phyloP scores from a whole-genome alignment of 2,329 filamentous ascomycete species.

The Fusarium hostae region DNA sequence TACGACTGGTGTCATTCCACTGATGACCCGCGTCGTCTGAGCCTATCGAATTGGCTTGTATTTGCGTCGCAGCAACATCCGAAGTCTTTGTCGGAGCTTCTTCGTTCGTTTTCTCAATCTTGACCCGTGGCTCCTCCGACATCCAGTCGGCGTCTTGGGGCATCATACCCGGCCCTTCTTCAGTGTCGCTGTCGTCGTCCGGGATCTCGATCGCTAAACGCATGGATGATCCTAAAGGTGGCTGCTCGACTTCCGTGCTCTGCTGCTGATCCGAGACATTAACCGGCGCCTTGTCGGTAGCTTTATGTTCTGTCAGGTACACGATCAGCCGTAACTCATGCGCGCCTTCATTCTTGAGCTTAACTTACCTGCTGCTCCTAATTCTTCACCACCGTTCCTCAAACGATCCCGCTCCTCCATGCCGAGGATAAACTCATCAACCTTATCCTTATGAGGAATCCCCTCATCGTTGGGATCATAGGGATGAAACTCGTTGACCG shows the following conservation, averaged over 20 bases:
- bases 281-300: accelerated
- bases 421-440: not conserved
- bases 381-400: too few relatives aligned
- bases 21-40: accelerated
- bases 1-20: not conserved
- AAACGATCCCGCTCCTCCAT: not conserved
- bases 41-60: accelerated
- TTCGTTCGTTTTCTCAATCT: not conserved
- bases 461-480: not conserved
- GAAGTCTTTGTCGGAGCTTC: not conserved
- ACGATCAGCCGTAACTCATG: too few relatives aligned
- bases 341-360: too few relatives aligned
- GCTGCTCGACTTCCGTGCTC: accelerated
- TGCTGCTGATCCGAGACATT: not conserved
- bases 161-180: not conserved
- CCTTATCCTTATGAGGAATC: not conserved
- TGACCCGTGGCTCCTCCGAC: not conserved
- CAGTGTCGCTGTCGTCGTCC: not conserved
- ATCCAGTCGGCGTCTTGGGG: not conserved
- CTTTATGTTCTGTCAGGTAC: too few relatives aligned
- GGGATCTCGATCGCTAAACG: not conserved
- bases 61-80: not conserved
- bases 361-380: too few relatives aligned
- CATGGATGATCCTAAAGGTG: not conserved
- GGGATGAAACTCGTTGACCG: accelerated